Percentiles rank a stretch among this genome's conserved stretches.
These are phyloP conservation scores for Fusarium chaquense DNA, from an alignment of 2,329 filamentous ascomycete species.

Conservation along the genomic window DNA sequence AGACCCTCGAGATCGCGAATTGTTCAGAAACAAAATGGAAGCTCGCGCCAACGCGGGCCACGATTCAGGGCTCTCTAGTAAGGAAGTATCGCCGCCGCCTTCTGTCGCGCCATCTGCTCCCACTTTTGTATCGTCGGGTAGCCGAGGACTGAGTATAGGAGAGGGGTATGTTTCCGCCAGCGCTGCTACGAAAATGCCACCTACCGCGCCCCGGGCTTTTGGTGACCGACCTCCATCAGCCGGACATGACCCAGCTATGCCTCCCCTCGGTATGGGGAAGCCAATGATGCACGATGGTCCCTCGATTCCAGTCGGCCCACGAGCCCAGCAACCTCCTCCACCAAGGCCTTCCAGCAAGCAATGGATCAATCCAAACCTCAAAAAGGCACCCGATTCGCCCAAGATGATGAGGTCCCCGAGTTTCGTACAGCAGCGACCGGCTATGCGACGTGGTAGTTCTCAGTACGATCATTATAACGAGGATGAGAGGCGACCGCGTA, in stretches of 20 bases:
- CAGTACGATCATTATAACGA: conserved; percentile 55
- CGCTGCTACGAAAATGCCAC: conserved; percentile 61
- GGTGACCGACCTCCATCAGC: conserved; percentile 63
- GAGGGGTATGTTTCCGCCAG: conserved; percentile 50
- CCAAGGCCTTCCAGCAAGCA: conserved; percentile 68
- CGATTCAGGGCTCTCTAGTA: conserved; percentile 60
- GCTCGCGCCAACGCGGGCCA: conserved; percentile 60
- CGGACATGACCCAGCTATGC: conserved; percentile 52
- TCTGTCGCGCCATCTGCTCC: conserved; percentile 69
- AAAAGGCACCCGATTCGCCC: conserved; percentile 65
- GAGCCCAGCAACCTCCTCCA: conserved; percentile 61
- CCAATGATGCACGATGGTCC: conserved; percentile 56
- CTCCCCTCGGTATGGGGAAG: conserved; percentile 59
- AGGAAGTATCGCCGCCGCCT: conserved; percentile 69
- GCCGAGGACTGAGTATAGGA: conserved; percentile 54
- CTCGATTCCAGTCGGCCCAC: conserved; percentile 65
- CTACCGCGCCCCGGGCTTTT: conserved; percentile 66
- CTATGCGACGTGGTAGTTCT: conserved; percentile 53
- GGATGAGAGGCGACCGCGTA: conserved; percentile 61
- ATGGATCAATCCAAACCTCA: conserved; percentile 68
- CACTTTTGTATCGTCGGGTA: conserved; percentile 68
- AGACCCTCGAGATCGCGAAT: conserved; percentile 58
- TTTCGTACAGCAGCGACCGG: conserved; percentile 59
- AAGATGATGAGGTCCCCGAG: conserved; percentile 64
- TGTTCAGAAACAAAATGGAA: conserved; percentile 64